phyloP scores from a whole-genome alignment of 2,329 filamentous ascomycete genomes.

The Calonectria pseudoturangicola region DNA sequence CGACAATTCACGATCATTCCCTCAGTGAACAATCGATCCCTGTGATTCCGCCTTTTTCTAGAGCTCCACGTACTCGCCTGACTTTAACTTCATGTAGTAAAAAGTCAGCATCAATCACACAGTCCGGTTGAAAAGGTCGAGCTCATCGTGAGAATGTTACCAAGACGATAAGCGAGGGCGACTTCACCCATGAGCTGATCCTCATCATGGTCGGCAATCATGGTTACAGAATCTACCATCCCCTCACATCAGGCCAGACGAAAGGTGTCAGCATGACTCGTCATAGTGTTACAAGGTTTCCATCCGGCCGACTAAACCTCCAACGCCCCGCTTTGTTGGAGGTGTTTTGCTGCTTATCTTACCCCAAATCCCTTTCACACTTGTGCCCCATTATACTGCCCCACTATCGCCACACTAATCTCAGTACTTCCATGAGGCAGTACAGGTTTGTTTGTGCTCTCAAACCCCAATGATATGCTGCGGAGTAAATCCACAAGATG shows the following conservation, averaged over 20 bases:
- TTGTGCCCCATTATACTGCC: background rate
- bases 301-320: background rate
- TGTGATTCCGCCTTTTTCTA: no score
- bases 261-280: background rate
- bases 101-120: no score
- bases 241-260: background rate
- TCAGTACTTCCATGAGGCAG: no score
- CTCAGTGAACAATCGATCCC: no score
- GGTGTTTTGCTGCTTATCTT: background rate
- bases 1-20: no score
- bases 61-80: no score
- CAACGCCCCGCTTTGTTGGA: constrained; percentile 12
- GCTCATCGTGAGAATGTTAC: no score
- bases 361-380: background rate
- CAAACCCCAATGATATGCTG: constrained; percentile 7
- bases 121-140: no score
- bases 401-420: background rate
- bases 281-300: background rate
- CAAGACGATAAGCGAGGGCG: no score
- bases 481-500: constrained; percentile 19
- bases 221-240: background rate
- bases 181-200: no score
- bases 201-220: background rate
- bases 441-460: background rate
- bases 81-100: no score